Conservation (phyloP, 1,139 yeast species). For the Magnusiomyces suaveolens region DNA sequence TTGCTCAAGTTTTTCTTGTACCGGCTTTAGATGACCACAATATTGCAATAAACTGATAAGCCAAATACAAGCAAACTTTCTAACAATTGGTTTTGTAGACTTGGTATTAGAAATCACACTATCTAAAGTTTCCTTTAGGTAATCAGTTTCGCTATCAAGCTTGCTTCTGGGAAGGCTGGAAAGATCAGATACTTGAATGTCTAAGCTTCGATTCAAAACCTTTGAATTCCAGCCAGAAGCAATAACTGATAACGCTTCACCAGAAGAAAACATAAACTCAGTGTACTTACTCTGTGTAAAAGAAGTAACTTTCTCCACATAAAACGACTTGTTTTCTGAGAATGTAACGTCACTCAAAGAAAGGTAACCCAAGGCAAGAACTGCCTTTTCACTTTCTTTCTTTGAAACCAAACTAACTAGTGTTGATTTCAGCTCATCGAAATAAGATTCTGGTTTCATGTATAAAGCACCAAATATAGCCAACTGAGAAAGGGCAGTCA, state of each 20-base stretch:
- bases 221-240: constrained; percentile 72
- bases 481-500: constrained; percentile 47
- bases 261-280: constrained; percentile 67
- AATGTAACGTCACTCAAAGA: constrained; percentile 36
- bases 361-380: constrained; percentile 47
- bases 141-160: constrained; percentile 5
- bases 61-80: constrained; percentile 82
- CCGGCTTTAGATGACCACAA: constrained; percentile 43
- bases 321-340: constrained; percentile 26
- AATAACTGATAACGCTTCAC: constrained; percentile 69
- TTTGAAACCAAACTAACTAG: constrained; percentile 37
- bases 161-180: constrained; percentile 9
- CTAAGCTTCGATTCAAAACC: constrained; percentile 43
- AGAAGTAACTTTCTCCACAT: constrained; percentile 43
- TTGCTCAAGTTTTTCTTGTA: constrained; percentile 41
- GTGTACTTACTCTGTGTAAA: constrained; percentile 61
- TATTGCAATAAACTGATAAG: constrained; percentile 68
- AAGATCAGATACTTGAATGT: constrained; percentile 32
- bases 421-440: constrained; percentile 24
- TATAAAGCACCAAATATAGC: constrained; percentile 45
- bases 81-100: constrained; percentile 59
- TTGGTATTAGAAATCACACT: constrained; percentile 45
- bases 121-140: constrained; percentile 34
- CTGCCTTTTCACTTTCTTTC: constrained; percentile 53
- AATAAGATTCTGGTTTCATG: constrained; percentile 32